A percentile compares a stretch with the other conserved stretches of the same genome.
phyloP scores from a whole-genome alignment of 768 basidiomycete genomes.

The Boletus huronensis region DNA sequence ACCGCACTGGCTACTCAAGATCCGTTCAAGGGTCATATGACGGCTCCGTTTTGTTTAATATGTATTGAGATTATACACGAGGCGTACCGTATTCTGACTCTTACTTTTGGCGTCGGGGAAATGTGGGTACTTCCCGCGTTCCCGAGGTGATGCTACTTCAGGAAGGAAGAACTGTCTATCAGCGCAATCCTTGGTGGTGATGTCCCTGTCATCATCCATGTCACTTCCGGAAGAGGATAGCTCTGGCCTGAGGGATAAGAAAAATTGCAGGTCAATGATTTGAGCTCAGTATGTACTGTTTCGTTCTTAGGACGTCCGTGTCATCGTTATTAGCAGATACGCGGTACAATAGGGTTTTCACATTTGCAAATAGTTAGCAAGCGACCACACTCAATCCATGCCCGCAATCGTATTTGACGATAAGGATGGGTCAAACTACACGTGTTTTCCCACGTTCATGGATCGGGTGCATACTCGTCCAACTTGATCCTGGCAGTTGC shows the following conservation, averaged over 20 bases:
- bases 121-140: conserved; percentile 24
- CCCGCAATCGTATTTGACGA: conserved; percentile 25
- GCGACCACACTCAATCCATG: conserved; percentile 2
- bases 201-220: conserved; percentile 5
- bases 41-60: conserved; percentile 10
- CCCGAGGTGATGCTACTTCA: conserved; percentile 32
- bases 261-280: background rate
- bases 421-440: conserved; percentile 25
- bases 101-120: conserved; percentile 15
- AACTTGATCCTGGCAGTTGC: conserved; percentile 1
- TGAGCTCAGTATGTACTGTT: background rate
- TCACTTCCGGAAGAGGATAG: background rate
- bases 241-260: background rate
- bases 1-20: conserved; percentile 10
- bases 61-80: conserved; percentile 16
- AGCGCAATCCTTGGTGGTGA: conserved; percentile 6
- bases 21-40: conserved; percentile 9
- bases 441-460: conserved; percentile 19
- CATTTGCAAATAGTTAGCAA: conserved; percentile 14
- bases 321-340: background rate
- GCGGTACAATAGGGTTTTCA: conserved; percentile 1
- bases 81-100: conserved; percentile 9
- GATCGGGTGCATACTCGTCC: background rate
- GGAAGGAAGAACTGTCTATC: conserved; percentile 17
- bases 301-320: background rate